A percentile compares a stretch with the other conserved stretches of the same genome.
These are phyloP conservation scores for Hysterium pulicare DNA, from an alignment of 2,329 filamentous ascomycete genomes.

Conservation along the genomic window DNA sequence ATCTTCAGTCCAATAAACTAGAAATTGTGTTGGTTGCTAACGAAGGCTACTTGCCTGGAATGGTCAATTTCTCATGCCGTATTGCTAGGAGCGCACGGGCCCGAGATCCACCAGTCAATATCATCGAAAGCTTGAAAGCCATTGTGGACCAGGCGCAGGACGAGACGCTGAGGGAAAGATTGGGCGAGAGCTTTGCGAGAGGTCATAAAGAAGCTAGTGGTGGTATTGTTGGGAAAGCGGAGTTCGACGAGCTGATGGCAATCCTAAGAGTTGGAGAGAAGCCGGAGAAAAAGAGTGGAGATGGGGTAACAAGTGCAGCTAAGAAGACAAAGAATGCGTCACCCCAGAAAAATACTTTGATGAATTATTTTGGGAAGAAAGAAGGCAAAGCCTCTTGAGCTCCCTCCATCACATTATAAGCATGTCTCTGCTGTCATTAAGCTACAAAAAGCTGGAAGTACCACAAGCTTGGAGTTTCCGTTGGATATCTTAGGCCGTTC, in stretches of 20 bases:
- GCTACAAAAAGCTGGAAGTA: not conserved
- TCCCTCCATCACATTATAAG: not conserved
- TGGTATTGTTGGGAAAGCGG: conserved; percentile 57
- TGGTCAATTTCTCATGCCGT: conserved; percentile 67
- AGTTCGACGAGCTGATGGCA: conserved; percentile 64
- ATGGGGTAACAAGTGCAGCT: not conserved
- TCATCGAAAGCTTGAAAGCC: conserved; percentile 56
- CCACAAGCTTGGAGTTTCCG: too few relatives aligned
- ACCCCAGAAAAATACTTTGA: not conserved
- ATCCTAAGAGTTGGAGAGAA: conserved; percentile 59
- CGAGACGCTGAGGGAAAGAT: conserved; percentile 42
- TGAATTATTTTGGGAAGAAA: conserved; percentile 1
- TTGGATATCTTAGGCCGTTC: not conserved
- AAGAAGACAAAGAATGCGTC: not conserved
- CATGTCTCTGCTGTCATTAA: not conserved
- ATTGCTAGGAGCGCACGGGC: conserved; percentile 55
- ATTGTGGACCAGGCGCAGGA: conserved; percentile 43
- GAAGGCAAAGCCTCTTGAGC: not conserved
- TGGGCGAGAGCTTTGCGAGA: conserved; percentile 63
- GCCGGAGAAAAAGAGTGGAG: conserved; percentile 28
- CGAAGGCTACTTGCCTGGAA: conserved; percentile 59
- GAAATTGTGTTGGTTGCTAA: conserved; percentile 66
- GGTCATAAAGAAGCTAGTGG: conserved; percentile 68
- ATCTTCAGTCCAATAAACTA: conserved; percentile 56
- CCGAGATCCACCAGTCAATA: conserved; percentile 53